A percentile compares a stretch with the other conserved stretches of the same genome.
Conservation (phyloP, 768 basidiomycete genomes). For the Leucosporidium yakuticum region DNA sequence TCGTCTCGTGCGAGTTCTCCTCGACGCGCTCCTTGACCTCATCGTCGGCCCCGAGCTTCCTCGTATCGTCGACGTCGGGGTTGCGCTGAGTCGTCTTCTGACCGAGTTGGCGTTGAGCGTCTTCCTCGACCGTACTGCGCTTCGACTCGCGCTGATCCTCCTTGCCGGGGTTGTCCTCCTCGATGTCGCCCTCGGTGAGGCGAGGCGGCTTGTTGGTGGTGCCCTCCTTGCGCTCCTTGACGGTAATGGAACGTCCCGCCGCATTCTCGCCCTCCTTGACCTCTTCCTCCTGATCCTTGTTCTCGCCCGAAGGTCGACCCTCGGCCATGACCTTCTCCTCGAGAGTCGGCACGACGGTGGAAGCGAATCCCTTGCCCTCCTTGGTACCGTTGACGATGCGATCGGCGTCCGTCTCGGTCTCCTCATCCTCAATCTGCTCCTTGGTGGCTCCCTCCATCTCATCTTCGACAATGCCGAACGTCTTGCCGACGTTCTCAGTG, state of each 20-base stretch:
- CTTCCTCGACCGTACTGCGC: conserved; percentile 5
- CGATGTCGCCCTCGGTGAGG: conserved; percentile 6
- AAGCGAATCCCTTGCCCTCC: conserved; percentile 54
- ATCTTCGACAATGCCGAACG: not conserved
- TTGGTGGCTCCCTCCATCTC: conserved; percentile 16
- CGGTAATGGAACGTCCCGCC: too few species aligned
- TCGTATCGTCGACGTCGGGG: conserved; percentile 21
- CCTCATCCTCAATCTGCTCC: conserved; percentile 10
- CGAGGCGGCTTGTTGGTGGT: not conserved
- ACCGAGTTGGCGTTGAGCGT: conserved; percentile 18
- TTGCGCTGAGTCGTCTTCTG: conserved; percentile 15
- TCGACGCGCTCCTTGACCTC: not conserved
- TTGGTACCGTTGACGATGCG: conserved; percentile 43
- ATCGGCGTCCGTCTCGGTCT: conserved; percentile 27
- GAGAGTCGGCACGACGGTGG: conserved; percentile 60
- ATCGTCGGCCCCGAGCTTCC: conserved; percentile 10
- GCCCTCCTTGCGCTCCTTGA: conserved; percentile 21
- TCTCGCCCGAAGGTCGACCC: conserved; percentile 40
- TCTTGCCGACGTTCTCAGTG: not conserved
- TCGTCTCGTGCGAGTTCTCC: not conserved
- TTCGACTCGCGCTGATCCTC: conserved; percentile 1
- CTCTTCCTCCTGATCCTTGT: conserved; percentile 22
- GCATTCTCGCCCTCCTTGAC: conserved; percentile 12
- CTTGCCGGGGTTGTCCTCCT: conserved; percentile 5
- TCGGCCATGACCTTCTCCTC: conserved; percentile 63